Evolutionary conservation across 2,329 filamentous ascomycete species (phyloP).

Genomic region (Phyllosticta citrichinensis): DNA sequence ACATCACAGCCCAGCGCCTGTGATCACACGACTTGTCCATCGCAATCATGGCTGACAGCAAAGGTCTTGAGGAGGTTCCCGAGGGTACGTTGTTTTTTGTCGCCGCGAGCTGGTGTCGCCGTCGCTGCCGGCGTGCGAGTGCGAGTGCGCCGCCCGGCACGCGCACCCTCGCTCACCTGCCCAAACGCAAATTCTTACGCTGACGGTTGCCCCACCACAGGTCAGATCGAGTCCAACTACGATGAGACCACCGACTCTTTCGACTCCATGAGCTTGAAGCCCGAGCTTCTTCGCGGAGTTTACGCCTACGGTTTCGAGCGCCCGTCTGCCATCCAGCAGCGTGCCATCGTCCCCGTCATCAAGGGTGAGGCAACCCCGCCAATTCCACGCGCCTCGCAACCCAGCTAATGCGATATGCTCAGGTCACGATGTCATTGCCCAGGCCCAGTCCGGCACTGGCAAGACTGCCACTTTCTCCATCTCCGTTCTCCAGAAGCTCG

Average conservation of each 20-base stretch:
- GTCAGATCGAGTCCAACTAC: conserved; percentile 99
- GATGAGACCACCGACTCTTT: conserved; percentile 99
- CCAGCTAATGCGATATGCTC: conserved; percentile 14
- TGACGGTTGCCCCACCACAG: conserved; percentile 41
- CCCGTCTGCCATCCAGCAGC: conserved; percentile 98
- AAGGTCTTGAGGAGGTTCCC: conserved; percentile 96
- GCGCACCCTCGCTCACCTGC: background rate
- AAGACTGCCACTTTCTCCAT: conserved; percentile 99
- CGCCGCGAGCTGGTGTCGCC: background rate
- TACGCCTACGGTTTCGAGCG: conserved; percentile 99
- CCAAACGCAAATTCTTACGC: conserved; percentile 5
- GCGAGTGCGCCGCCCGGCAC: background rate
- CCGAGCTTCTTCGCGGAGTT: conserved; percentile 95
- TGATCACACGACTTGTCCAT: conserved; percentile 46
- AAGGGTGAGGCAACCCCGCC: conserved; percentile 59
- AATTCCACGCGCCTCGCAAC: background rate
- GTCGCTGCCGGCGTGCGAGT: background rate
- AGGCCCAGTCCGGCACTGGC: conserved; percentile 98
- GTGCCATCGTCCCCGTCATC: conserved; percentile 99
- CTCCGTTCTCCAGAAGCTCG: conserved; percentile 97
- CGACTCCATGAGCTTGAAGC: conserved; percentile 94
- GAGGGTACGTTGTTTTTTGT: conserved; percentile 60
- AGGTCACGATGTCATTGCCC: conserved; percentile 97
- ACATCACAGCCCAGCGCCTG: conserved; percentile 53
- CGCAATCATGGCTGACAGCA: conserved; percentile 90